Evolutionary conservation across 2,329 filamentous ascomycete genomes (phyloP).

Genomic region (Trichoderma asperellum): DNA sequence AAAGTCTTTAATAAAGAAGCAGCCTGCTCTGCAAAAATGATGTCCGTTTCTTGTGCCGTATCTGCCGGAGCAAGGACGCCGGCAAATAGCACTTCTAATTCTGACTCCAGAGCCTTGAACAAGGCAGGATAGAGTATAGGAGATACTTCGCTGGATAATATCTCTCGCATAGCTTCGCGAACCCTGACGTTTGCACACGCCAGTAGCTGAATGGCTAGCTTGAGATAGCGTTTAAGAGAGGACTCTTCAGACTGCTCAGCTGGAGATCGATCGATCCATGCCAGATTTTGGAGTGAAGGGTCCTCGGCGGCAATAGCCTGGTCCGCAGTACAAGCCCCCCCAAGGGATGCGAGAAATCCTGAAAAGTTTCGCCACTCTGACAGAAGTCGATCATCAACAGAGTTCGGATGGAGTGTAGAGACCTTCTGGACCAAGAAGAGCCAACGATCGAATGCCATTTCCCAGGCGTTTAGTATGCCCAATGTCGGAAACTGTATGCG

Average conservation of each 20-base stretch:
- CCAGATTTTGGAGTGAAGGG: constrained; percentile 57
- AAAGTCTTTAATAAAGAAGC: constrained; percentile 65
- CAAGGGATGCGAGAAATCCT: constrained; percentile 68
- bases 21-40: constrained; percentile 69
- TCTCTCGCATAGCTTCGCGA: constrained; percentile 68
- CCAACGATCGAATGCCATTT: constrained; percentile 68
- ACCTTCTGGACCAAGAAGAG: constrained; percentile 66
- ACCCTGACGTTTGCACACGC: constrained; percentile 67
- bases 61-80: constrained; percentile 56
- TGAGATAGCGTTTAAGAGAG: constrained; percentile 62
- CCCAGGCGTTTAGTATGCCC: constrained; percentile 72
- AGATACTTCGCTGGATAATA: constrained; percentile 67
- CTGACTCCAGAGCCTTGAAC: constrained; percentile 67
- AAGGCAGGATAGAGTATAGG: constrained; percentile 64
- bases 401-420: constrained; percentile 55
- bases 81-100: constrained; percentile 66
- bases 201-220: constrained; percentile 66
- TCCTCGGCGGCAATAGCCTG: constrained; percentile 62
- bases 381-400: constrained; percentile 58
- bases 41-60: constrained; percentile 61
- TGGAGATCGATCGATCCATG: constrained; percentile 66
- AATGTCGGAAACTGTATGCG: constrained; percentile 64
- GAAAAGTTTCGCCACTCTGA: constrained; percentile 72
- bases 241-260: constrained; percentile 65
- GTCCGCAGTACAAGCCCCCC: constrained; percentile 66